Base-by-base conservation (phyloP, 2,329 filamentous ascomycete genomes). In the Colletotrichum simmondsii region DNA sequence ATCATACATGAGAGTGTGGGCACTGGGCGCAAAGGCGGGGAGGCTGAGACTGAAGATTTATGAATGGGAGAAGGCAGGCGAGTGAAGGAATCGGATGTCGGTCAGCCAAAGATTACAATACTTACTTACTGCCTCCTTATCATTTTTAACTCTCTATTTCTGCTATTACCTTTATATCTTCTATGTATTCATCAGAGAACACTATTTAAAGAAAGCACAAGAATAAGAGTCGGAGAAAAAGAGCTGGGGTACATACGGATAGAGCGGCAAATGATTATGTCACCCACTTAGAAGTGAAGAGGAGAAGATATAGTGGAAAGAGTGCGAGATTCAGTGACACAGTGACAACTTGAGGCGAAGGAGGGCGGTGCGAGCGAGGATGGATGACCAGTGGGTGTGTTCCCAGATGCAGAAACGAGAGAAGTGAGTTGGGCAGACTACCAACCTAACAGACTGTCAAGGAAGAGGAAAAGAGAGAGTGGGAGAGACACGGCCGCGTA, bases 321-420 rank as follows among this genome's bases (percentile, higher is more conserved):
- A 24, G 8, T 11, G 49, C 11, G 49, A 19, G 60, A 49, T 11
- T 19, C n/a, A 56, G 53, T 19, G 59, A 19, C 19, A 53, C 52
- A 56, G 53, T 28, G 66, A 19, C 19, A 53, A 42, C 7, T 60
- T 22, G 68, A 28, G n/a, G 62, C 62, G 30, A 67, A 28, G 52
- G 32, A 32, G 24, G 65, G 63, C 53, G 37, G 24, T 7, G 22
- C 5, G 54, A 53, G 30, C 24, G 64, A 56, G 6, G 61, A 16
- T 14, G 37, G 59, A 62, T 52, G 59, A 28, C 37, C 49, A 26
- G 56, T 24, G 64, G n/a, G 46, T 61, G 68, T 71, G 68, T 37
- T 28, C 37, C 8, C 14, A 28, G 54, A 22, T 42, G 28, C 2
- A 56, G 49, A 42, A 22, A 37, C 8, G 49, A 4, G 14, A 64